Conservation (phyloP, 352 stramenopile species). For the Pythium rishiriense region DNA sequence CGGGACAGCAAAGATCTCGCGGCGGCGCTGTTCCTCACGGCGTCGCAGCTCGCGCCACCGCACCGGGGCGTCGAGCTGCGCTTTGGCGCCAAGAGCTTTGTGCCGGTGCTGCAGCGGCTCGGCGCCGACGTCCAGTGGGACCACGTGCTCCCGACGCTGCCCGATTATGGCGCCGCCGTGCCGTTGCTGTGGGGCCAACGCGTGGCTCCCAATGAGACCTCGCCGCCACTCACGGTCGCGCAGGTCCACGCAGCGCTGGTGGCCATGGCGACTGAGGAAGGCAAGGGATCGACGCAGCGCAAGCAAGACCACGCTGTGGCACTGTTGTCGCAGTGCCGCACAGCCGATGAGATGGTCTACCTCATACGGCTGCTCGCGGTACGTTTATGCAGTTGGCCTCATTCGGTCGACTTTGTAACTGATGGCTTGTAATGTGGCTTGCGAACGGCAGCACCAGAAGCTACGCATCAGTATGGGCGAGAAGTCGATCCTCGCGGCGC, state of each 20-base stretch:
- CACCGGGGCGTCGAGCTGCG: constrained; percentile 76
- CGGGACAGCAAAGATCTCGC: constrained; percentile 31
- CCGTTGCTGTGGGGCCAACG: constrained; percentile 19
- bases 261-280: constrained; percentile 56
- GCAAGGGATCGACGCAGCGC: constrained; percentile 47
- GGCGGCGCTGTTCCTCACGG: constrained; percentile 67
- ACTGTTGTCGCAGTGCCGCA: constrained; percentile 55
- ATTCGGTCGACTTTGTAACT: not conserved
- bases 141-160: constrained; percentile 33
- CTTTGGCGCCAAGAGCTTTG: constrained; percentile 67
- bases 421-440: not conserved
- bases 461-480: constrained; percentile 80
- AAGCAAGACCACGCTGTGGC: constrained; percentile 66
- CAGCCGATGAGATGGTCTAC: constrained; percentile 55
- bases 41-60: constrained; percentile 64
- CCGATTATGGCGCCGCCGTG: constrained; percentile 27
- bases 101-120: constrained; percentile 51
- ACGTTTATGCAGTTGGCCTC: constrained; percentile 11
- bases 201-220: not conserved
- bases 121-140: constrained; percentile 28
- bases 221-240: constrained; percentile 36
- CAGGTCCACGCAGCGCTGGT: constrained; percentile 57
- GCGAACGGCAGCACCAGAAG: constrained; percentile 63
- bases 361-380: constrained; percentile 78
- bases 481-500: constrained; percentile 73